Evolutionary conservation across 345 rosid genomes (phyloP), one percentile per base, ranked within the genome.

Genomic region (Citropsis articulata): DNA sequence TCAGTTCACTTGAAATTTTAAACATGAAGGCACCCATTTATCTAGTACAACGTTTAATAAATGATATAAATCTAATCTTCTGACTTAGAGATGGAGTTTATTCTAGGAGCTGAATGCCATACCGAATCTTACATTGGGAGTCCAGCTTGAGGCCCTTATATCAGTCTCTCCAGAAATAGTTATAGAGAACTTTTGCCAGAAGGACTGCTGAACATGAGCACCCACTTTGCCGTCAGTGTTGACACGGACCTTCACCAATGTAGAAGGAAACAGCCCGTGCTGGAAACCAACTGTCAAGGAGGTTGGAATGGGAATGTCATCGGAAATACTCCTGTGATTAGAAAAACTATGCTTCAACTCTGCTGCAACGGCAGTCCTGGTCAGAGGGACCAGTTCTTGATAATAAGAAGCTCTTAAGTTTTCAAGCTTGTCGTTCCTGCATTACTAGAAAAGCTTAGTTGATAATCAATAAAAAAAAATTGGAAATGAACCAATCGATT

Each of bases 381-480:
- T 78, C n/a, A 78, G 62, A 7, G 86, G 84, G 74, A 80, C 80
- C 75, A 89, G 50, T 10, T 73, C 73, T n/a, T 69, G 82, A 85
- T 86, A 79, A 62, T 79, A 68, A 19, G 86, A 74, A 76, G 88
- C 87, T 60, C 70, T 81, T 66, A 85, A 13, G 2, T 48, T 81
- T 64, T 85, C 80, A 14, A 81, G 78, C 67, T 75, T 82, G 59
- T 91, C 89, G 27, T 81, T 85, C 83, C 94, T 91, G 90, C 89
- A 81, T 36, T n/a, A 18, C 30, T 60, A 69, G 10, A 16, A 64
- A 50, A 42, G 19, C 7, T 66, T 31, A 65, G 9, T 50, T 33
- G 24, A 31, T 7, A 65, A n/a, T 60, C 76, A 36, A 48, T 24
- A n/a, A 12, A 40, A 0, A 0, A n/a, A 25, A 24, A 22, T 24